phyloP scores from a whole-genome alignment of 164 flowering plant species.

The Vitis labrusca region DNA sequence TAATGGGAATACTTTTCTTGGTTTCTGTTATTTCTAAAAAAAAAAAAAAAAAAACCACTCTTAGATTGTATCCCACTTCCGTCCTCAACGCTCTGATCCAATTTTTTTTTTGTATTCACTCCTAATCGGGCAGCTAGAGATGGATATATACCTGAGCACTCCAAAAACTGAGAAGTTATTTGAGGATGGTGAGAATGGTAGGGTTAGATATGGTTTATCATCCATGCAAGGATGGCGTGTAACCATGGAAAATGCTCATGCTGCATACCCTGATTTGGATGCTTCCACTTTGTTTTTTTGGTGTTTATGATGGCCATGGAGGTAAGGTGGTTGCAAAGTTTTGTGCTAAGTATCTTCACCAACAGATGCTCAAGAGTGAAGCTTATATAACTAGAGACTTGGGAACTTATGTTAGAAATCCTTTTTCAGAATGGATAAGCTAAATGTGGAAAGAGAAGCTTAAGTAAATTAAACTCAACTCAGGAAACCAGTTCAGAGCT shows the following conservation, averaged over 20 bases:
- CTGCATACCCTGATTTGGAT: constrained; percentile 57
- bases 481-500: too few species aligned
- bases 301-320: constrained; percentile 79
- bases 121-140: constrained; percentile 11
- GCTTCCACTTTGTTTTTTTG: constrained; percentile 58
- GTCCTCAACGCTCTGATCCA: too few species aligned
- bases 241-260: constrained; percentile 79
- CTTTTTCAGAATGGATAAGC: constrained; percentile 50
- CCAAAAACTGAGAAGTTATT: constrained; percentile 60
- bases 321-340: constrained; percentile 23
- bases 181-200: constrained; percentile 58
- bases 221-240: constrained; percentile 83
- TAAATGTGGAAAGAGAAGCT: too few species aligned
- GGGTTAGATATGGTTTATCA: constrained; percentile 55
- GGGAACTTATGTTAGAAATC: constrained; percentile 76
- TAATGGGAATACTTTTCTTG: too few species aligned
- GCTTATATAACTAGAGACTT: constrained; percentile 80
- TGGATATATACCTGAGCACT: constrained; percentile 63
- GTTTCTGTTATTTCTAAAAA: too few species aligned
- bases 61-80: too few species aligned
- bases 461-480: too few species aligned
- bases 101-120: too few species aligned
- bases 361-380: constrained; percentile 80
- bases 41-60: too few species aligned
- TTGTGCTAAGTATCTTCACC: constrained; percentile 95